Conservation (phyloP, 257 asterid genomes). For the Scutellaria baicalensis region DNA sequence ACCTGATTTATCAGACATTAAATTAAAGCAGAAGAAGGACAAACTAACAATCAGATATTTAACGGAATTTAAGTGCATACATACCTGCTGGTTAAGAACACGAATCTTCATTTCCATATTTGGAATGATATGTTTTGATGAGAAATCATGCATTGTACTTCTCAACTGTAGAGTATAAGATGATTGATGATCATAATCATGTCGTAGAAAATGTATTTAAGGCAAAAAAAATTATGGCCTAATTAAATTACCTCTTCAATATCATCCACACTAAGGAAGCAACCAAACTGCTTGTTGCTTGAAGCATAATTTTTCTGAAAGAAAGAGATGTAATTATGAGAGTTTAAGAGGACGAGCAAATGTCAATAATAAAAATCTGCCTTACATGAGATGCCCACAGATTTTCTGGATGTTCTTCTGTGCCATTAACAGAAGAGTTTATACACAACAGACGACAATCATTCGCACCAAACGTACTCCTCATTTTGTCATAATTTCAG, state of each 20-base stretch:
- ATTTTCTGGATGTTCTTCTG: conserved; percentile 49
- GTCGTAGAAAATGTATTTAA: conserved; percentile 5
- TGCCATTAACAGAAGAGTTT: conserved; percentile 65
- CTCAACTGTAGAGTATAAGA: conserved; percentile 49
- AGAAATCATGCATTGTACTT: conserved; percentile 65
- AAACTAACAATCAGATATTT: not conserved
- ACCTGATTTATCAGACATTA: conserved; percentile 44
- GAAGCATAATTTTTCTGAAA: conserved; percentile 51
- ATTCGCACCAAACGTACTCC: conserved; percentile 74
- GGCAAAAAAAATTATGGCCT: conserved; percentile 14
- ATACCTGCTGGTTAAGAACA: conserved; percentile 86
- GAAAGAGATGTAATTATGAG: conserved; percentile 17
- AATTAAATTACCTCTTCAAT: conserved; percentile 62
- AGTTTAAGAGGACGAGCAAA: not conserved
- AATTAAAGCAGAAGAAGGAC: not conserved
- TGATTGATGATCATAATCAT: conserved; percentile 12
- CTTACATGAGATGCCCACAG: conserved; percentile 80
- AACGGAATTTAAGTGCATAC: conserved; percentile 9
- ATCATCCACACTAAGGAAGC: conserved; percentile 75
- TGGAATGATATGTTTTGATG: conserved; percentile 92
- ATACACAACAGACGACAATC: conserved; percentile 77
- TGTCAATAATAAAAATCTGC: conserved; percentile 7
- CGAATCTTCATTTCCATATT: conserved; percentile 95
- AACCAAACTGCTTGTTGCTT: conserved; percentile 38
- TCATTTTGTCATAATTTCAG: conserved; percentile 68